Evolutionary conservation across 352 stramenopile species (phyloP).

Genomic region (Chrysophaeum taylorii): DNA sequence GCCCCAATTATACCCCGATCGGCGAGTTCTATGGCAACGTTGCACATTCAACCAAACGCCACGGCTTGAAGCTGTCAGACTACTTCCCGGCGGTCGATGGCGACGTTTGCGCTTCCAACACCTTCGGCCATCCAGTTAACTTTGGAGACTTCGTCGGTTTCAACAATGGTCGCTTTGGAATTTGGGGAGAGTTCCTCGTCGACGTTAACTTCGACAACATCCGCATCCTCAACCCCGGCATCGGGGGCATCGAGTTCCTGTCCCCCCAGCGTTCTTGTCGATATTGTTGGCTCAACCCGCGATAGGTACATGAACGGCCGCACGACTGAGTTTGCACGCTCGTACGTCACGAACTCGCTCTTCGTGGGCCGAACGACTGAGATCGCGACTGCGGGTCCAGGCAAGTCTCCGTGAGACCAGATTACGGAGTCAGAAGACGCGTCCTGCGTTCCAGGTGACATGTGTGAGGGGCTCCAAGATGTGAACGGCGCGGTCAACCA

Average conservation of each 20-base stretch:
- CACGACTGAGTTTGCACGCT: conserved; percentile 14
- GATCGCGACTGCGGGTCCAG: background rate
- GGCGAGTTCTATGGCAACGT: conserved; percentile 19
- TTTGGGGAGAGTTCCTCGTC: conserved; percentile 26
- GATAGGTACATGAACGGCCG: conserved; percentile 28
- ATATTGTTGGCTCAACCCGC: too few species aligned
- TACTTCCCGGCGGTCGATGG: conserved; percentile 21
- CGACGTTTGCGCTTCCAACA: background rate
- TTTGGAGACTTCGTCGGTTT: conserved; percentile 19
- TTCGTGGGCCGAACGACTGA: conserved; percentile 19
- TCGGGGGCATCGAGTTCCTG: too few species aligned
- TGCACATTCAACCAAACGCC: conserved; percentile 17
- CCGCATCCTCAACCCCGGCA: conserved; percentile 20
- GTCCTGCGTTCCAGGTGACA: background rate
- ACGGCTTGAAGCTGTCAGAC: conserved; percentile 22
- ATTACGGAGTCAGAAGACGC: background rate
- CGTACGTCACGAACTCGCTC: background rate
- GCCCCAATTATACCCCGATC: conserved; percentile 18
- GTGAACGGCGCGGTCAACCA: conserved; percentile 12
- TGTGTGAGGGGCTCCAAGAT: conserved; percentile 20
- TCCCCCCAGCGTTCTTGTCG: too few species aligned
- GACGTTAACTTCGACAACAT: conserved; percentile 22
- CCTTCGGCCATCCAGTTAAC: background rate
- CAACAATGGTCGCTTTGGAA: conserved; percentile 23
- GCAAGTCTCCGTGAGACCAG: background rate